phyloP scores from a whole-genome alignment of 768 basidiomycete genomes.

The Tulasnella sp. region DNA sequence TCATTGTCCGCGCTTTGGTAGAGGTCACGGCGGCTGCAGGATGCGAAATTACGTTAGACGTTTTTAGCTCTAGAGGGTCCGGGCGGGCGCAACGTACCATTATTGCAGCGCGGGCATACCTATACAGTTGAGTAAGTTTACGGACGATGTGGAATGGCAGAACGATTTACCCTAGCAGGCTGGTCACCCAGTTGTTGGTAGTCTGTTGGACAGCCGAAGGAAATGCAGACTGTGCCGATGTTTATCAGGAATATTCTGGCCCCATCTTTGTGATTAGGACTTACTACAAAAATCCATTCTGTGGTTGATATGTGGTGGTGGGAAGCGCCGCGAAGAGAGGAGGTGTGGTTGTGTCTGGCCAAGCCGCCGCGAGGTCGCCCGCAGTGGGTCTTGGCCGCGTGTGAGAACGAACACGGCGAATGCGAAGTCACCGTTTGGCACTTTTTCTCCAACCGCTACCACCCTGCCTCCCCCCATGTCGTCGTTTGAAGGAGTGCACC shows the following conservation, averaged over 20 bases:
- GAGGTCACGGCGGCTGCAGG: conserved; percentile 42
- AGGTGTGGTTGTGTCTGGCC: too few species aligned
- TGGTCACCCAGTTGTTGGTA: conserved; percentile 4
- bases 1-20: conserved; percentile 58
- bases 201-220: conserved; percentile 10
- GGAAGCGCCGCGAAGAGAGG: too few species aligned
- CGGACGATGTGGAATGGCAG: neutral
- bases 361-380: too few species aligned
- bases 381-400: too few species aligned
- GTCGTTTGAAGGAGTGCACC: neutral
- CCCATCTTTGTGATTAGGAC: neutral
- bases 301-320: neutral
- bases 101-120: conserved; percentile 65
- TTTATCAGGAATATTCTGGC: neutral
- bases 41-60: neutral
- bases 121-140: conserved; percentile 24
- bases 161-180: neutral
- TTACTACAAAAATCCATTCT: conserved; percentile 3
- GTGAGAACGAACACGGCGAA: too few species aligned
- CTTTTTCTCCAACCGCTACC: neutral
- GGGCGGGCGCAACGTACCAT: conserved; percentile 48
- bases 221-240: neutral
- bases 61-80: too few species aligned
- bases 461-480: conserved; percentile 4
- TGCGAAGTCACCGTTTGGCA: neutral